A percentile compares a stretch with the other conserved stretches of the same genome.
Conservation (phyloP, 2,329 filamentous ascomycete genomes). For the Lachnellula arida region DNA sequence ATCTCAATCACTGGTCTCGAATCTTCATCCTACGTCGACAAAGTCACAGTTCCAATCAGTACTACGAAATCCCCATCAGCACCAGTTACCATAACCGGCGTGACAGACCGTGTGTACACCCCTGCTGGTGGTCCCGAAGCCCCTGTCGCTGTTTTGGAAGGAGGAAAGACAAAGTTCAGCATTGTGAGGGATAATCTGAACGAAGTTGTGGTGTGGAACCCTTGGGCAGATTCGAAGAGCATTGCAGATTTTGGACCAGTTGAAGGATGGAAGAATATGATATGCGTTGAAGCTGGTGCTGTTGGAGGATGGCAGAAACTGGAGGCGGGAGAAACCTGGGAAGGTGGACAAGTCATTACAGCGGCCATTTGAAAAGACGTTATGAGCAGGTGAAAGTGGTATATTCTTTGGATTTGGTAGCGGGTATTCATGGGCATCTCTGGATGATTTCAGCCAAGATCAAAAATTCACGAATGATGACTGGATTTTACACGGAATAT, state of each 20-base stretch:
- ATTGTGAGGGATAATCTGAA: conserved; percentile 79
- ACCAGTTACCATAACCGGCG: conserved; percentile 62
- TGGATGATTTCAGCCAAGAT: not conserved
- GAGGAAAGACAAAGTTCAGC: conserved; percentile 60
- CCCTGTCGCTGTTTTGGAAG: conserved; percentile 56
- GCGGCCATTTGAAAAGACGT: not conserved
- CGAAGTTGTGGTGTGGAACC: conserved; percentile 96
- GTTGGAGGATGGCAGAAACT: conserved; percentile 79
- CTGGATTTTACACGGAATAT: not conserved
- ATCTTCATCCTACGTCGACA: conserved; percentile 75
- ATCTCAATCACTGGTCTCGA: conserved; percentile 72
- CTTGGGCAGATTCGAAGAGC: conserved; percentile 74
- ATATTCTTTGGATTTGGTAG: not conserved
- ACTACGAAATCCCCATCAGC: conserved; percentile 60
- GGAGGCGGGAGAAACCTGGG: conserved; percentile 69
- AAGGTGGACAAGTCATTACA: conserved; percentile 43
- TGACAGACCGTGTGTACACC: conserved; percentile 87
- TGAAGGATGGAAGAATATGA: conserved; percentile 86
- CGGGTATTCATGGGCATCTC: not conserved
- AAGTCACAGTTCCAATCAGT: conserved; percentile 56
- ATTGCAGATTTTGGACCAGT: conserved; percentile 88
- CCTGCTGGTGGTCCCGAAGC: conserved; percentile 56
- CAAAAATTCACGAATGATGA: not conserved
- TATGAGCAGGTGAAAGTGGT: not conserved
- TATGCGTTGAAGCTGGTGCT: conserved; percentile 87